These are phyloP conservation scores for Malassezia yamatoensis DNA, from an alignment of 1,284 basidiomycete genomes.

Conservation along the genomic window DNA sequence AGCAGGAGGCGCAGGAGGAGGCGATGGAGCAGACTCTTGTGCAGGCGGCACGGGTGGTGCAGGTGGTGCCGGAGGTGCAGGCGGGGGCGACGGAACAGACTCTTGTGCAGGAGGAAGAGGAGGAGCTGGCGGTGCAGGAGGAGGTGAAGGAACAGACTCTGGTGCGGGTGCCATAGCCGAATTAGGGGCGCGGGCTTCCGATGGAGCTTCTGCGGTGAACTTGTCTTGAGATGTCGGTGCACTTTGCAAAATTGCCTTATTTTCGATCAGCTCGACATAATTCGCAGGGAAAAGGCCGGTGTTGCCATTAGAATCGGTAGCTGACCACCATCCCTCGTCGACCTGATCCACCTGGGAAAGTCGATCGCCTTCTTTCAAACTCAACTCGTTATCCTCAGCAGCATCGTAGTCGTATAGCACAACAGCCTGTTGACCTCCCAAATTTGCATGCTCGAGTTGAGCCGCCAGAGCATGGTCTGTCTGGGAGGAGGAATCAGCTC, in stretches of 20 bases:
- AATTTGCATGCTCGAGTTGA: constrained; percentile 22
- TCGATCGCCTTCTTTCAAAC: constrained; percentile 26
- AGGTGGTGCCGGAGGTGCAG: constrained; percentile 9
- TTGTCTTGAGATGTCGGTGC: no score
- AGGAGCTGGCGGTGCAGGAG: background rate
- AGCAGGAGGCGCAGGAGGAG: constrained; percentile 2
- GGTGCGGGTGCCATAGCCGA: constrained; percentile 18
- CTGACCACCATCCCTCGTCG: constrained; percentile 47
- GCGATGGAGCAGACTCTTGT: background rate
- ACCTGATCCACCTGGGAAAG: constrained; percentile 38
- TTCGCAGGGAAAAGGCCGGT: constrained; percentile 43
- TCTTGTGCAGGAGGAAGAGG: constrained; percentile 9
- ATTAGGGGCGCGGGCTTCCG: constrained; percentile 7
- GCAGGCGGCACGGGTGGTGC: constrained; percentile 20
- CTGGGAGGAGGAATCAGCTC: constrained; percentile 10
- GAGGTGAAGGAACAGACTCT: background rate
- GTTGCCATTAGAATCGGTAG: constrained; percentile 30
- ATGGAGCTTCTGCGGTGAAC: background rate
- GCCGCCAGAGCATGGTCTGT: constrained; percentile 10
- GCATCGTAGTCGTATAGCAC: constrained; percentile 44
- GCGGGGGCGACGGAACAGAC: constrained; percentile 13
- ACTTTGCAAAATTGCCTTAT: background rate
- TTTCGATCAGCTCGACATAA: constrained; percentile 39
- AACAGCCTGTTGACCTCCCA: constrained; percentile 26
- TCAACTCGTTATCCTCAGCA: constrained; percentile 41